These are phyloP conservation scores for Pyropia haitanensis DNA, from an alignment of 23 red algal genomes.

Conservation along the genomic window DNA sequence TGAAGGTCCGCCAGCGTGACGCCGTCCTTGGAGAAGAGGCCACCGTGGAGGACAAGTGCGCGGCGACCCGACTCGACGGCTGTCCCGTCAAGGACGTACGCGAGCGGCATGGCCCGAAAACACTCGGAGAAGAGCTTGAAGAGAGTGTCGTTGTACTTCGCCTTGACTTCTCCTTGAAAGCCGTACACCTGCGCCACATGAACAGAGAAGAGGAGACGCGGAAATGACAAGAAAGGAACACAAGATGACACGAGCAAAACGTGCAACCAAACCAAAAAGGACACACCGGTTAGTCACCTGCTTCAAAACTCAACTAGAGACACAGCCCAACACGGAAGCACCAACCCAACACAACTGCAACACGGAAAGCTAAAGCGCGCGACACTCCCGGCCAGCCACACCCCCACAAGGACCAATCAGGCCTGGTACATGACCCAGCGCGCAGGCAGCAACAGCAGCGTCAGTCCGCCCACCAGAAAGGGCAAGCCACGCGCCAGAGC, in stretches of 20 bases:
- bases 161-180: constrained; percentile 85
- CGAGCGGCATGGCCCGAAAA: constrained; percentile 86
- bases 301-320: too few species aligned
- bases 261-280: background rate
- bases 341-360: too few species aligned
- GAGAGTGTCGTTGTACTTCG: constrained; percentile 76
- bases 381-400: too few species aligned
- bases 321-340: too few species aligned
- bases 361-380: too few species aligned
- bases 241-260: background rate
- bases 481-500: too few species aligned
- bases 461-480: too few species aligned
- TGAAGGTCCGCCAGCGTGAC: constrained; percentile 77
- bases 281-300: background rate
- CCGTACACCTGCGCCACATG: constrained; percentile 56
- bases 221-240: background rate
- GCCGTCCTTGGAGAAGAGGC: constrained; percentile 87
- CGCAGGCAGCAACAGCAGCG: too few species aligned
- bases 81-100: constrained; percentile 79
- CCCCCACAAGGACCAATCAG: too few species aligned
- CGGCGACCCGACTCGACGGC: constrained; percentile 19
- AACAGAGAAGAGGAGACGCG: background rate
- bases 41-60: constrained; percentile 90
- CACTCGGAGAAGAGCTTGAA: constrained; percentile 79
- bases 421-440: too few species aligned